phyloP scores from a whole-genome alignment of 176 grass and related monocot genomes.

The Avena sativa region DNA sequence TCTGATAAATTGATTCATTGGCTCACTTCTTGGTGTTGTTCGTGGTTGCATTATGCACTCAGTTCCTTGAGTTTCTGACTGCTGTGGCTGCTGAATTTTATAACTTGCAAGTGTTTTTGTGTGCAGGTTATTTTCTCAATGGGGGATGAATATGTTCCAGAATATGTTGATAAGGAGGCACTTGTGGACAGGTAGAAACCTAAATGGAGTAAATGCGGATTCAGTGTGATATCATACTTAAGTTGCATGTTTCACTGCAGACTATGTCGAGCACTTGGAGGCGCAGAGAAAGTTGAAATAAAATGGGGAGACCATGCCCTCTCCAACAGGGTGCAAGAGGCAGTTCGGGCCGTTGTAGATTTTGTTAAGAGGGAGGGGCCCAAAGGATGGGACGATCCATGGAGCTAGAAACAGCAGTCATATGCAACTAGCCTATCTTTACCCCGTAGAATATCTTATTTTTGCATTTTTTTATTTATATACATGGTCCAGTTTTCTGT shows the following conservation, averaged over 20 bases:
- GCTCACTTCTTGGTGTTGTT: background rate
- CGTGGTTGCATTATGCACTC: background rate
- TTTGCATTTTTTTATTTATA: constrained; percentile 42
- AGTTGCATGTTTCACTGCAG: constrained; percentile 48
- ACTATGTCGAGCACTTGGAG: constrained; percentile 79
- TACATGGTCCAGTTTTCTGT: constrained; percentile 11
- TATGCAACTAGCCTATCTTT: constrained; percentile 43
- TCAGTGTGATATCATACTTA: constrained; percentile 31
- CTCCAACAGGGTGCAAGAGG: constrained; percentile 92
- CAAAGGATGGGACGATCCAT: constrained; percentile 98
- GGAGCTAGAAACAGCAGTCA: constrained; percentile 64
- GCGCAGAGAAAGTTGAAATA: constrained; percentile 92
- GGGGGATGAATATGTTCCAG: constrained; percentile 92
- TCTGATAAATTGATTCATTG: background rate
- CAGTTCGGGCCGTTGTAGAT: constrained; percentile 89
- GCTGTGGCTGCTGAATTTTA: constrained; percentile 22
- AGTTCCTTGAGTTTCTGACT: constrained; percentile 3
- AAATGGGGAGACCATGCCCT: constrained; percentile 92
- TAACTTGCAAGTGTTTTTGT: constrained; percentile 23
- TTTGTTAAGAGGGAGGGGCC: constrained; percentile 97
- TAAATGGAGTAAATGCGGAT: constrained; percentile 27
- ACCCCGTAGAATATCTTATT: constrained; percentile 21
- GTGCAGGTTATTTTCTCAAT: constrained; percentile 97
- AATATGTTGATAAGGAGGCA: constrained; percentile 94
- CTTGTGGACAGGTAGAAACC: constrained; percentile 71